phyloP scores from a whole-genome alignment of 1,139 yeast genomes.

The Kurtzmaniella natalensis region DNA sequence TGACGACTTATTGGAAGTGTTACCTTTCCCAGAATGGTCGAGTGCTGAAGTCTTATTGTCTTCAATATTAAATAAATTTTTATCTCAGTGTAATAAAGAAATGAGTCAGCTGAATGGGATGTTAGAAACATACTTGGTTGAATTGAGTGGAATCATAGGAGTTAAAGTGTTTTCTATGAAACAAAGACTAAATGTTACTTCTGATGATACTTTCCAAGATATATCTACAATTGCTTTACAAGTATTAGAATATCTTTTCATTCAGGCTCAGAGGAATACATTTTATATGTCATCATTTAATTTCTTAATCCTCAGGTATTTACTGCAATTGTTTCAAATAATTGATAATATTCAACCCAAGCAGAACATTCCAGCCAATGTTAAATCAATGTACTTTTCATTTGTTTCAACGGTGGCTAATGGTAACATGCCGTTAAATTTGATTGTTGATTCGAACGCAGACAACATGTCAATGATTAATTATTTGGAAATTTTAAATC shows the following conservation, averaged over 20 bases:
- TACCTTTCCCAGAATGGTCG: conserved; percentile 58
- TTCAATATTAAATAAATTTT: conserved; percentile 37
- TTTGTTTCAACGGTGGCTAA: conserved; percentile 10
- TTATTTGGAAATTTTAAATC: conserved; percentile 15
- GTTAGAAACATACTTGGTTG: conserved; percentile 50
- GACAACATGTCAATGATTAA: conserved; percentile 11
- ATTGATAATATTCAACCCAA: background rate
- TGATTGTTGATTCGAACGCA: conserved; percentile 10
- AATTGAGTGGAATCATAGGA: conserved; percentile 54
- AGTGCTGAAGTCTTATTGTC: conserved; percentile 47
- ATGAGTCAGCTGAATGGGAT: conserved; percentile 20
- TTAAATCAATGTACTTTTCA: conserved; percentile 4
- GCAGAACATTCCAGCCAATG: background rate
- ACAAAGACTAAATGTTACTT: background rate
- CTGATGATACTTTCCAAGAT: background rate
- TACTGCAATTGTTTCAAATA: conserved; percentile 2
- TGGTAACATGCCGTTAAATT: conserved; percentile 9
- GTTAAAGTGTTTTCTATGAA: conserved; percentile 19
- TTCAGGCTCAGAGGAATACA: conserved; percentile 9
- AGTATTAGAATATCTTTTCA: conserved; percentile 15
- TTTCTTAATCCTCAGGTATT: conserved; percentile 12
- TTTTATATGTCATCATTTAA: conserved; percentile 9
- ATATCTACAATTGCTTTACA: background rate
- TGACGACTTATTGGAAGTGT: conserved; percentile 49
- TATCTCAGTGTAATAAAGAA: conserved; percentile 32